phyloP scores from a whole-genome alignment of 1,284 basidiomycete genomes.

The Erythrobasidium hasegawianum region DNA sequence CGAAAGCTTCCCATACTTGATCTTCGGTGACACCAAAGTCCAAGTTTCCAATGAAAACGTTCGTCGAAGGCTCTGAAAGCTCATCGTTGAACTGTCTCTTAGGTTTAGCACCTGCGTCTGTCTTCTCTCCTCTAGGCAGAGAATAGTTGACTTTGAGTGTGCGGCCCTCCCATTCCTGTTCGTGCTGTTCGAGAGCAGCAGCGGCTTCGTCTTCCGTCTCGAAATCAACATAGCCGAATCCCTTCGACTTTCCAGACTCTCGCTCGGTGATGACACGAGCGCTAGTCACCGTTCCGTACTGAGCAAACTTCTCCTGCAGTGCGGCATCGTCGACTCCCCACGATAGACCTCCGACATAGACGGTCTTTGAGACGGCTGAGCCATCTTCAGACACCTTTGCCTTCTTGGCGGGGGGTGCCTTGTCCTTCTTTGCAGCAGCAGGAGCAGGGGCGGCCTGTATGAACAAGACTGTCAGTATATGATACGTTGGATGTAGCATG shows the following conservation, averaged over 20 bases:
- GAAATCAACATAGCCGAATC: slow-evolving; percentile 87
- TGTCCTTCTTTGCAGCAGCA: slow-evolving; percentile 58
- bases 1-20: slow-evolving; percentile 84
- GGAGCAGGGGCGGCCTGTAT: slow-evolving; percentile 48
- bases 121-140: slow-evolving; percentile 63
- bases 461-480: background rate
- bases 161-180: slow-evolving; percentile 86
- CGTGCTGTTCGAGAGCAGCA: slow-evolving; percentile 70
- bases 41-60: slow-evolving; percentile 88
- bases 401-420: slow-evolving; percentile 73
- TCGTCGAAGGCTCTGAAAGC: slow-evolving; percentile 63
- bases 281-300: slow-evolving; percentile 79
- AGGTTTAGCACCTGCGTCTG: slow-evolving; percentile 37
- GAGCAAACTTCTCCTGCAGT: slow-evolving; percentile 83
- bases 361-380: slow-evolving; percentile 59
- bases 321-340: slow-evolving; percentile 99
- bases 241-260: slow-evolving; percentile 77
- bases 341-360: slow-evolving; percentile 90
- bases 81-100: slow-evolving; percentile 51
- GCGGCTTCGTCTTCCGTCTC: slow-evolving; percentile 59
- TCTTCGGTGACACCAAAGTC: slow-evolving; percentile 79
- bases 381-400: slow-evolving; percentile 61
- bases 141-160: slow-evolving; percentile 71
- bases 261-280: slow-evolving; percentile 90
- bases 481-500: background rate